These are phyloP conservation scores for Gracilaria vermiculophylla DNA, from an alignment of 23 red algal species.

Conservation along the genomic window DNA sequence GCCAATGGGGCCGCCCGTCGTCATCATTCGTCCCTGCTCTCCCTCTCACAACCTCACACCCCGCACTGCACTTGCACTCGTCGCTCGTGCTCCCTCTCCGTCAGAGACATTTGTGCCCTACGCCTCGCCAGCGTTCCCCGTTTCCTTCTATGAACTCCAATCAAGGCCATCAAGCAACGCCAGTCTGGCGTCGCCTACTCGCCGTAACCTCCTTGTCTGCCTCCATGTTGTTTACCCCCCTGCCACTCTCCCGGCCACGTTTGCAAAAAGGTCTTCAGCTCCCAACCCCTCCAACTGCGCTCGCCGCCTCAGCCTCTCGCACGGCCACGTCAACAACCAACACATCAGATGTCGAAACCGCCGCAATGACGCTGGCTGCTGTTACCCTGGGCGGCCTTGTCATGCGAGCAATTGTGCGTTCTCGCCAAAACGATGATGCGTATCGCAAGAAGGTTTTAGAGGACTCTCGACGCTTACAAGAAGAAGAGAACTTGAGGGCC, in stretches of 20 bases:
- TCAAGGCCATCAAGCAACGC: background rate
- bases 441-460: slow-evolving; percentile 26
- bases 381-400: slow-evolving; percentile 47
- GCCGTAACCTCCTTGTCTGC: slow-evolving; percentile 4
- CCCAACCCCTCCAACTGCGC: background rate
- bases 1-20: background rate
- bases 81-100: background rate
- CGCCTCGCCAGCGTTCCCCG: background rate
- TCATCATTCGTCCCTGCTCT: background rate
- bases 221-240: slow-evolving; percentile 1
- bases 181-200: slow-evolving; percentile 10
- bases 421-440: slow-evolving; percentile 16
- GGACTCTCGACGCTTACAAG: slow-evolving; percentile 24
- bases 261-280: background rate
- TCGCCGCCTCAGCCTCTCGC: background rate
- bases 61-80: background rate
- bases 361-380: slow-evolving; percentile 45
- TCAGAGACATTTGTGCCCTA: background rate
- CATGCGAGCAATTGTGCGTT: slow-evolving; percentile 27
- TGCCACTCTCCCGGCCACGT: background rate
- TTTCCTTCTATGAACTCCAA: background rate
- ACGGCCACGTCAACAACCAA: slow-evolving; percentile 1
- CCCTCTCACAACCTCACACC: background rate
- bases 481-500: slow-evolving; percentile 35
- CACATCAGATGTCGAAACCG: slow-evolving; percentile 48